Evolutionary conservation across 2,329 filamentous ascomycete genomes (phyloP), one percentile per base, ranked within the genome.

Genomic region (Clarireedia paspali): DNA sequence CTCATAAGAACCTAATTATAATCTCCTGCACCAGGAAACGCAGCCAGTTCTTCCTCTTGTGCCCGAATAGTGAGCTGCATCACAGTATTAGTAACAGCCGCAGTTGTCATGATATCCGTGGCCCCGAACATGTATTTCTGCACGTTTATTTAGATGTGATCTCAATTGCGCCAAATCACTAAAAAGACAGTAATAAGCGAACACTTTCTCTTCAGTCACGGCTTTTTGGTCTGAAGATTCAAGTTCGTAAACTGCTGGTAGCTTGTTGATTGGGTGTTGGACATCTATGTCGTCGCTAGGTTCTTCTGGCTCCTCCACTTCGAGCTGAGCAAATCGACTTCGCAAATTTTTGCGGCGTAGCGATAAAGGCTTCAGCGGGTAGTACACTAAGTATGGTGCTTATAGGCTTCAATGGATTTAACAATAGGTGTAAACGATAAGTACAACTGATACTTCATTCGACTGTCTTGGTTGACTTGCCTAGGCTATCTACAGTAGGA

Each of bases 221-320:
- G 54, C 27, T 2, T 51, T 42, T 15, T 20, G 23, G 1, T 47
- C 14, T 14, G 40, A 4, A 6, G 40, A 10, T 4, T 55, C 46
- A 4, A 48, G 14, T 39, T 55, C 40, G 7, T 51, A 50, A 1
- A 47, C 17, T 15, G 47, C 10, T 30, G n/a, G 5, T 4, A 17
- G n/a, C 12, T 24, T 15, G 23, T 15, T 7, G 6, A 15, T 15
- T 4, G 7, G 10, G 14, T 39, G 15, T 6, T 4, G 6, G 14
- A 30, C 27, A 3, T 24, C 2, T 9, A 23, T 30, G 0, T 39
- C 10, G 9, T 30, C 30, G 9, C 55, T 34, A 20, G 27, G 4
- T n/a, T 58, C 47, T 7, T 36, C 23, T 5, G 56, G 51, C 12
- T 60, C 58, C 30, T 60, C 56, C 5, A 62, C 50, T n/a, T 59